Percentiles rank a stretch among this genome's conserved stretches.
These are phyloP conservation scores for Botryobasidium botryosum DNA, from an alignment of 768 basidiomycete species.

Conservation along the genomic window DNA sequence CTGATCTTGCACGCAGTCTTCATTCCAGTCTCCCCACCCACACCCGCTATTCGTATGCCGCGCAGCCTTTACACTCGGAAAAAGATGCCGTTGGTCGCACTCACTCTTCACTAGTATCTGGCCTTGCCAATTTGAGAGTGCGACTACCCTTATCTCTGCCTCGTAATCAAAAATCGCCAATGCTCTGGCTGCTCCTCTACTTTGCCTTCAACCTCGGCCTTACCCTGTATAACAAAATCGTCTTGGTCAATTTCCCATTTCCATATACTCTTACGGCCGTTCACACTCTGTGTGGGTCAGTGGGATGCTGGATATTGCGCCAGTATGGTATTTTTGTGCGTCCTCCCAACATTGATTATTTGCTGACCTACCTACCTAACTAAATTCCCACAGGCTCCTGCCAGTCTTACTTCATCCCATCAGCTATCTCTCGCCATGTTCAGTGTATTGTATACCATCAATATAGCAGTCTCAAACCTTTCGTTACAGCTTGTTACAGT, in stretches of 20 bases:
- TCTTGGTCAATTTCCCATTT: slow-evolving; percentile 84
- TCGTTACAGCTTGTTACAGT: slow-evolving; percentile 79
- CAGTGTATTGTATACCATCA: slow-evolving; percentile 81
- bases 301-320: slow-evolving; percentile 59
- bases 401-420: slow-evolving; percentile 33
- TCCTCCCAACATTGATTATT: slow-evolving; percentile 2
- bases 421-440: slow-evolving; percentile 56
- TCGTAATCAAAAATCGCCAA: neutral
- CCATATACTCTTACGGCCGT: slow-evolving; percentile 90
- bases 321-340: slow-evolving; percentile 37
- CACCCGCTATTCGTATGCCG: too few species aligned
- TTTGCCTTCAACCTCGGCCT: slow-evolving; percentile 82
- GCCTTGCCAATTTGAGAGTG: too few species aligned
- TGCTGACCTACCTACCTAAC: too few species aligned
- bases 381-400: slow-evolving; percentile 27
- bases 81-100: too few species aligned
- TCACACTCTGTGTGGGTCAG: slow-evolving; percentile 71
- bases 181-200: slow-evolving; percentile 57
- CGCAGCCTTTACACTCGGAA: too few species aligned
- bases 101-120: too few species aligned
- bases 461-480: slow-evolving; percentile 88
- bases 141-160: too few species aligned
- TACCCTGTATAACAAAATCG: slow-evolving; percentile 89
- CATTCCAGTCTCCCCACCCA: too few species aligned
- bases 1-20: too few species aligned